Evolutionary conservation across 2,329 filamentous ascomycete species (phyloP).

Genomic region (Penicillium verrucosum): DNA sequence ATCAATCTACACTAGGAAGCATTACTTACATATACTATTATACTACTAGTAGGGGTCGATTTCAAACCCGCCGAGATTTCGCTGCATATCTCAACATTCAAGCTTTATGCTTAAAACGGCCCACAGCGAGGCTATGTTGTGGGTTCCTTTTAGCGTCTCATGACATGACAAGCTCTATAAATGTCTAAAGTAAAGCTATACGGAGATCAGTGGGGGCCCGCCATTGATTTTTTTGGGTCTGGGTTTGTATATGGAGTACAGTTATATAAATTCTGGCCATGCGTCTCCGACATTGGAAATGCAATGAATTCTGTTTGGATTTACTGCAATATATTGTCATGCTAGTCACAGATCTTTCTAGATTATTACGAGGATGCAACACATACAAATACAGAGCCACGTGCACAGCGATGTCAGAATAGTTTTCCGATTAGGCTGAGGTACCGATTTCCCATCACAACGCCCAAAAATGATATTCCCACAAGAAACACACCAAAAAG

Average conservation of each 20-base stretch:
- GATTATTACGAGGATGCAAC: not conserved
- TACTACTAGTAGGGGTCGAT: not conserved
- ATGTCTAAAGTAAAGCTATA: not conserved
- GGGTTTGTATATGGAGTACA: not conserved
- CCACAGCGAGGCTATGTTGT: conserved; percentile 16
- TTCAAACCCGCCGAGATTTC: not conserved
- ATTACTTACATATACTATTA: not conserved
- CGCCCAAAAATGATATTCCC: not conserved
- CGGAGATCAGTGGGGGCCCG: not conserved
- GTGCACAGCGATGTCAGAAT: not conserved
- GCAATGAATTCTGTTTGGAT: not conserved
- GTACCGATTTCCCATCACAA: not conserved
- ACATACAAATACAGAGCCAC: not conserved
- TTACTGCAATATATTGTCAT: not conserved
- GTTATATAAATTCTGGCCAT: not conserved
- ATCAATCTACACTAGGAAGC: not conserved
- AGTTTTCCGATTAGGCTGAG: not conserved
- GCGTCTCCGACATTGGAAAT: not conserved
- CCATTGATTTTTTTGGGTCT: not conserved
- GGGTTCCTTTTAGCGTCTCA: conserved; percentile 6
- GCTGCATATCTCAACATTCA: conserved; percentile 9
- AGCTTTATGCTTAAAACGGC: conserved; percentile 21
- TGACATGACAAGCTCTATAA: not conserved
- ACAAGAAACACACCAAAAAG: not conserved
- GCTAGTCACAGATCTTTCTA: not conserved